Percentiles rank a stretch among this genome's conserved stretches.
Evolutionary conservation across 306 rosid species (phyloP).

Genomic region (Cucumis hystrix): DNA sequence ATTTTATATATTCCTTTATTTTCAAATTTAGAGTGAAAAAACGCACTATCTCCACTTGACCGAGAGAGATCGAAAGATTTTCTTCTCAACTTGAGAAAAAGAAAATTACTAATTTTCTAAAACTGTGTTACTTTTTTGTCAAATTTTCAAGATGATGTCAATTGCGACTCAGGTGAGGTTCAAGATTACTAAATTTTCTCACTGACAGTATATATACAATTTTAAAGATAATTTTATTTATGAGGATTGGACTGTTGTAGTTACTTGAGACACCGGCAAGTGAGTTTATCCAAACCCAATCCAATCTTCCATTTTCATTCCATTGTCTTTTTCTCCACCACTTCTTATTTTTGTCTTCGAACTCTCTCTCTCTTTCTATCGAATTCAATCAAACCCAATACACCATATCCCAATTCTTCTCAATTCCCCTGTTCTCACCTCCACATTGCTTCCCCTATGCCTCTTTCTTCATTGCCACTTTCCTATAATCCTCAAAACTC

Average conservation of each 20-base stretch:
- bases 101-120: too few relatives aligned
- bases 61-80: too few relatives aligned
- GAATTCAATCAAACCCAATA: not conserved
- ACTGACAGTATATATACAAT: too few relatives aligned
- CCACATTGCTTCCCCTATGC: not conserved
- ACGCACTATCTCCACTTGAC: too few relatives aligned
- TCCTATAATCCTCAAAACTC: not conserved
- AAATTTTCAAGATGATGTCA: too few relatives aligned
- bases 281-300: conserved; percentile 3
- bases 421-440: not conserved
- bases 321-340: not conserved
- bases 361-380: not conserved
- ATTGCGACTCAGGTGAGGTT: too few relatives aligned
- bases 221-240: not conserved
- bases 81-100: too few relatives aligned
- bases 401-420: not conserved
- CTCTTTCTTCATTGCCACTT: not conserved
- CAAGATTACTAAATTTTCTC: too few relatives aligned
- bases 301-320: not conserved
- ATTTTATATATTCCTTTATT: too few relatives aligned
- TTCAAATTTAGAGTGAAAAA: too few relatives aligned
- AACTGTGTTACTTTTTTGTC: too few relatives aligned
- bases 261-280: not conserved
- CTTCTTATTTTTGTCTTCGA: not conserved
- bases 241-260: not conserved